These are phyloP conservation scores for Fusarium burgessii DNA, from an alignment of 2,329 filamentous ascomycete genomes.

Conservation along the genomic window DNA sequence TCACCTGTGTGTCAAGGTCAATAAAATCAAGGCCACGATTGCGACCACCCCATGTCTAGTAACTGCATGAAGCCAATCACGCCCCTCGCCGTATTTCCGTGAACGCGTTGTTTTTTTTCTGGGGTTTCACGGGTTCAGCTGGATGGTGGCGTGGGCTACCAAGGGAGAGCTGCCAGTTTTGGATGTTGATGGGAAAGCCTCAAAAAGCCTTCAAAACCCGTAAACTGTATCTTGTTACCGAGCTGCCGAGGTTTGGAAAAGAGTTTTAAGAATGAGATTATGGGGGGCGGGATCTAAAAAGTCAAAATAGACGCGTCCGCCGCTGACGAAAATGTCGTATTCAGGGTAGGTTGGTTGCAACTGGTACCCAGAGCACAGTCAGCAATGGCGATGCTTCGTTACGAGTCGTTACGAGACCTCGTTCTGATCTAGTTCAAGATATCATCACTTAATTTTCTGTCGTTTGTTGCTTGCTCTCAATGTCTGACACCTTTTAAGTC, in stretches of 20 bases:
- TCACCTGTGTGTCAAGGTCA: neutral
- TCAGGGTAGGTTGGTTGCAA: conserved; percentile 4
- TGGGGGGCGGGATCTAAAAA: neutral
- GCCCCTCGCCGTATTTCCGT: conserved; percentile 14
- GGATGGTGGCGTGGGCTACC: conserved; percentile 3
- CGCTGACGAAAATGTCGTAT: neutral
- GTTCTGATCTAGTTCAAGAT: neutral
- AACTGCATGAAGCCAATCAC: conserved; percentile 19
- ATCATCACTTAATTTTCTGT: neutral
- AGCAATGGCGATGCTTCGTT: neutral
- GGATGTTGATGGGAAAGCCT: conserved; percentile 2
- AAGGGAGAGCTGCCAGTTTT: neutral
- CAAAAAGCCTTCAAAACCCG: conserved; percentile 16
- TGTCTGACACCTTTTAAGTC: neutral
- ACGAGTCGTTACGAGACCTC: neutral
- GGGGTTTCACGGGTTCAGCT: conserved; percentile 20
- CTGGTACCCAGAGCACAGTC: neutral
- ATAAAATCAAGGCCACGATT: neutral
- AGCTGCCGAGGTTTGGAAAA: conserved; percentile 10
- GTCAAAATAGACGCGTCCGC: neutral
- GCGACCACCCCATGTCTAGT: conserved; percentile 4
- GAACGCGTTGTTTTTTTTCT: neutral
- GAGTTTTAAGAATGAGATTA: neutral
- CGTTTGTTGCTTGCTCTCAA: neutral
- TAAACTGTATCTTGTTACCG: neutral